Evolutionary conservation across 2,329 filamentous ascomycete species (phyloP).

Genomic region (Fusarium piperis): DNA sequence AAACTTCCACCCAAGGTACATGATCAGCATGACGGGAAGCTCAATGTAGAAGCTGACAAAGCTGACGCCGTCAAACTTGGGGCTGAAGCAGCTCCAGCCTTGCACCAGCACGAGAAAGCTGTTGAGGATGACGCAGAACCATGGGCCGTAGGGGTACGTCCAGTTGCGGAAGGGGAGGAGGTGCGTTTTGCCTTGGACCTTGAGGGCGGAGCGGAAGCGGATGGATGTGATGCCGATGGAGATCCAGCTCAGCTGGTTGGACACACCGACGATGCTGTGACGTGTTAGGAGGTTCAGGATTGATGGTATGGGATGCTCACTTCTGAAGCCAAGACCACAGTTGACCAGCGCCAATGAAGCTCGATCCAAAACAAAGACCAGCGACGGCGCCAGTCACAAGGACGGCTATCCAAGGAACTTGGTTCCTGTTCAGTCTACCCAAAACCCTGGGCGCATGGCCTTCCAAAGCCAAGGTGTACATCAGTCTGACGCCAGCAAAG

Average conservation of each 20-base stretch:
- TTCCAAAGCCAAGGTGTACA: constrained; percentile 51
- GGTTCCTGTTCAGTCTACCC: constrained; percentile 48
- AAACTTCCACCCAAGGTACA: constrained; percentile 78
- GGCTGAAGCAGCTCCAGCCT: constrained; percentile 71
- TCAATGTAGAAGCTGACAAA: constrained; percentile 74
- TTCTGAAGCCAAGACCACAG: constrained; percentile 75
- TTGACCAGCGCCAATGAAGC: constrained; percentile 72
- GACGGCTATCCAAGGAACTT: constrained; percentile 52
- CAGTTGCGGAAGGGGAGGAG: constrained; percentile 72
- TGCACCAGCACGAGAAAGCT: constrained; percentile 69
- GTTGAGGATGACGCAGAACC: constrained; percentile 66
- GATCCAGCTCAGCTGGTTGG: constrained; percentile 74
- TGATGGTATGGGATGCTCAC: constrained; percentile 45
- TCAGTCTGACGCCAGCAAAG: constrained; percentile 47
- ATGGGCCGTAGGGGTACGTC: constrained; percentile 72
- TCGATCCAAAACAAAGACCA: constrained; percentile 71
- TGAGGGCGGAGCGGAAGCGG: constrained; percentile 69
- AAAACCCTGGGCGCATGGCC: constrained; percentile 67
- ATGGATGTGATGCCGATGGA: constrained; percentile 71
- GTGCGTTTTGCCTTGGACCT: constrained; percentile 67
- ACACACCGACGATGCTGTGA: constrained; percentile 68
- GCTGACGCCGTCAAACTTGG: constrained; percentile 64
- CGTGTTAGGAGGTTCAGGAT: constrained; percentile 15
- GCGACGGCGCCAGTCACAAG: constrained; percentile 65
- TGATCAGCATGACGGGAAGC: constrained; percentile 67